These are phyloP conservation scores for Tillandsia fasciculata DNA, from an alignment of 176 grass and related monocot genomes.

Conservation along the genomic window DNA sequence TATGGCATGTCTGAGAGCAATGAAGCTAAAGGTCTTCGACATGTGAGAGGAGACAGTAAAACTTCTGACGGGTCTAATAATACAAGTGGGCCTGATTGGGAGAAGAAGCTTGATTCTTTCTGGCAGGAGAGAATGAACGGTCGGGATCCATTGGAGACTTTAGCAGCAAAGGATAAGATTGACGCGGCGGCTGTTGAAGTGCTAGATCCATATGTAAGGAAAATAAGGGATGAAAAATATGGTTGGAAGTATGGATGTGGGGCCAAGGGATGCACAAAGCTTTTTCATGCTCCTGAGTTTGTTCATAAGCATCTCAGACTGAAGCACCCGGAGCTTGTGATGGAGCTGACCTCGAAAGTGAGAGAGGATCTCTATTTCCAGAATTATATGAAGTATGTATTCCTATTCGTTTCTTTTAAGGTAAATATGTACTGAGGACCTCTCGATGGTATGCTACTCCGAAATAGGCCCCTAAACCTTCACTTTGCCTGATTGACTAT, in stretches of 20 bases:
- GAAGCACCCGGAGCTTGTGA: conserved; percentile 80
- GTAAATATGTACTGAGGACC: too few relatives aligned
- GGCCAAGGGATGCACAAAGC: conserved; percentile 92
- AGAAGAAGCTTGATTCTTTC: conserved; percentile 82
- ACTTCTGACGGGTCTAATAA: conserved; percentile 41
- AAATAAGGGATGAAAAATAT: conserved; percentile 99
- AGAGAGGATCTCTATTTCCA: conserved; percentile 90
- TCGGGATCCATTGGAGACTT: conserved; percentile 69
- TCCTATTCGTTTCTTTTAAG: too few relatives aligned
- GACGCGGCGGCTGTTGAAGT: conserved; percentile 80
- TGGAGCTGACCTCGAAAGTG: conserved; percentile 91
- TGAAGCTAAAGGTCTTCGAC: conserved; percentile 69
- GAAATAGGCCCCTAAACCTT: too few relatives aligned
- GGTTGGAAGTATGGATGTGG: conserved; percentile 99
- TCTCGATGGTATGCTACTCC: too few relatives aligned
- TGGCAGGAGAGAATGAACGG: conserved; percentile 72
- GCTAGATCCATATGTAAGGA: conserved; percentile 77
- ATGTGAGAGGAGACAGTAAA: conserved; percentile 76
- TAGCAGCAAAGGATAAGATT: conserved; percentile 89
- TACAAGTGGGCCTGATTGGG: conserved; percentile 61
- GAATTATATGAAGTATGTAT: conserved; percentile 95
- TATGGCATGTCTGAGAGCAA: conserved; percentile 73
- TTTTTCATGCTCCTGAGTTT: conserved; percentile 98
- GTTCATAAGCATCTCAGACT: conserved; percentile 98
- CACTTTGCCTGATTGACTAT: too few relatives aligned